Evolutionary conservation across 1,284 basidiomycete species (phyloP).

Genomic region (Naganishia cerealis): DNA sequence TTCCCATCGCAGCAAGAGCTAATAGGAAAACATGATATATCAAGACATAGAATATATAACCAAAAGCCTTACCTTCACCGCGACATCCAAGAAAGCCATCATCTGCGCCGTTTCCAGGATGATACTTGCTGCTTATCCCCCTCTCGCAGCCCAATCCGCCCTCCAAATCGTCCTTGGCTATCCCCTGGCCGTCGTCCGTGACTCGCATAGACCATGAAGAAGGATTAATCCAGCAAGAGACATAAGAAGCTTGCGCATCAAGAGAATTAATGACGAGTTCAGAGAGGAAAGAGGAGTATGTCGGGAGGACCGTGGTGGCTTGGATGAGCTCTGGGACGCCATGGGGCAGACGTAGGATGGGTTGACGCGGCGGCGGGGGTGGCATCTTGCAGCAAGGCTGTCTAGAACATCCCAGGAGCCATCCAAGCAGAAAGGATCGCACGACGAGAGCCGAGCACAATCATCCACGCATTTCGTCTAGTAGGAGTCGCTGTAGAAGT

Average conservation of each 20-base stretch:
- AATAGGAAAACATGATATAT: conserved; percentile 12
- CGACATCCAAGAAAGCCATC: conserved; percentile 72
- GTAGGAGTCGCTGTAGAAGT: too few species aligned
- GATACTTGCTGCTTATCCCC: conserved; percentile 56
- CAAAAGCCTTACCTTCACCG: conserved; percentile 70
- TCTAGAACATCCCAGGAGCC: neutral
- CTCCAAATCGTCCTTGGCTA: conserved; percentile 63
- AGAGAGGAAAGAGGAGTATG: conserved; percentile 71
- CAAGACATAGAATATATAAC: neutral
- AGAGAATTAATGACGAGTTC: conserved; percentile 80
- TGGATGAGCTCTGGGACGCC: conserved; percentile 58
- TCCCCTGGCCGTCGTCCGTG: conserved; percentile 76
- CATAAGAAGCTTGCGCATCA: conserved; percentile 52
- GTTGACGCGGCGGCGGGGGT: neutral
- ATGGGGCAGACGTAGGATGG: conserved; percentile 42
- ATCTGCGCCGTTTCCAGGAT: neutral
- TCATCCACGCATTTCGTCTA: too few species aligned
- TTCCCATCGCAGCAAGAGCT: conserved; percentile 80
- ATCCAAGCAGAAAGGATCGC: too few species aligned
- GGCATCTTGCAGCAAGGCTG: too few species aligned
- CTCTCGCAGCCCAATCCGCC: conserved; percentile 63
- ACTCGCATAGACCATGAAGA: conserved; percentile 77
- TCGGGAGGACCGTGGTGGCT: conserved; percentile 77
- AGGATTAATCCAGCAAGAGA: conserved; percentile 51
- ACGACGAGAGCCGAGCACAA: too few species aligned